Evolutionary conservation across 768 basidiomycete genomes (phyloP), one percentile per base, ranked within the genome.

Genomic region (Mycena vitilis): DNA sequence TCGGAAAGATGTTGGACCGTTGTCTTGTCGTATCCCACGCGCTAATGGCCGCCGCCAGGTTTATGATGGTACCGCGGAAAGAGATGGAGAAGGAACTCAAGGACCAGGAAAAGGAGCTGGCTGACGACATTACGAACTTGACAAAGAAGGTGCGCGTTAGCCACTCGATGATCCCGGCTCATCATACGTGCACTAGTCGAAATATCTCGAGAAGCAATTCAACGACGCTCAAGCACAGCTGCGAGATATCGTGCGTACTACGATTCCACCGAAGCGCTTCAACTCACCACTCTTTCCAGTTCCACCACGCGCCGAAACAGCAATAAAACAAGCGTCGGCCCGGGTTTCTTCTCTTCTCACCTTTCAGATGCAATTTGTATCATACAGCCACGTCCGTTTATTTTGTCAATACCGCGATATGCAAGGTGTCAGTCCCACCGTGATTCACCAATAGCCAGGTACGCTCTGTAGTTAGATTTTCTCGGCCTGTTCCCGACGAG

Each of bases 191-290:
- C 7, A 0, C 54, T 66, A 96, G 95, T 85, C 89, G 30, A 96
- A 96, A 80, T 97, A 92, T 78, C 85, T 98, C 3, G 96, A 98
- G 79, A 97, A 97, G 74, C 95, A 97, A 75, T 94, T 92, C 76
- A 93, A 91, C 63, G 95, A 96, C 72, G 95, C 96, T 2, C 94
- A 96, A 80, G 82, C 83, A 23, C 95, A 96, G 75, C 81, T 97
- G 59, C 88, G 91, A 51, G 94, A 95, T 76, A 95, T 95, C 37
- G 94, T 95, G 73, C 64, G 90, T 81, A 12, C 44, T 30, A 22
- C 16, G 11, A n/a, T 25, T 25, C 62, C 4, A 2, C 40, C 23
- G 42, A 20, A 44, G 8, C 25, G 55, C 18, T 3, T 11, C n/a
- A 15, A 53, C 47, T 65, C 44, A 51, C 25, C 20, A 30, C 18